A percentile compares a stretch with the other conserved stretches of the same genome.
Evolutionary conservation across 2,329 filamentous ascomycete species (phyloP).

Genomic region (Penicillium sp.): DNA sequence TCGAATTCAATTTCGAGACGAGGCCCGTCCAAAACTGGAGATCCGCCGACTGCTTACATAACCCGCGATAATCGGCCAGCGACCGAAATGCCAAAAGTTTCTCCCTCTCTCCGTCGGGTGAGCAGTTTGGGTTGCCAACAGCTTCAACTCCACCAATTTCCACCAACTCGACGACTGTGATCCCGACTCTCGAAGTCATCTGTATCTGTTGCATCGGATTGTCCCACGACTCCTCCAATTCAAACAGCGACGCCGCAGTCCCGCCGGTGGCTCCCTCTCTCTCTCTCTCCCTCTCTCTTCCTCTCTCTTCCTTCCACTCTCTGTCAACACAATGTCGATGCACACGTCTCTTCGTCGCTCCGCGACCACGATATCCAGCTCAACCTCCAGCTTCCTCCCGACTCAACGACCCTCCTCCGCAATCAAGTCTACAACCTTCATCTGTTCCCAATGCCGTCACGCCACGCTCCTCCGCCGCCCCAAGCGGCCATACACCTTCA

Average conservation of each 20-base stretch:
- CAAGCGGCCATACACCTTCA: conserved; percentile 92
- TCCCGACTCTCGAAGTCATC: background rate
- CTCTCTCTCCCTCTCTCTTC: background rate
- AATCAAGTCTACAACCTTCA: conserved; percentile 34
- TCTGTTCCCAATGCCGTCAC: conserved; percentile 62
- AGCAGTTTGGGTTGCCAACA: conserved; percentile 14
- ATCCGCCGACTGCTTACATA: conserved; percentile 28
- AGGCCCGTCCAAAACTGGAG: conserved; percentile 12
- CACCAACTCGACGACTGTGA: background rate
- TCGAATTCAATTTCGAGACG: background rate
- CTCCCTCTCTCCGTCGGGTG: conserved; percentile 23
- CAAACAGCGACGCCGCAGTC: too few relatives aligned
- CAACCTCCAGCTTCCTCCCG: conserved; percentile 31
- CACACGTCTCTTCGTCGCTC: conserved; percentile 33
- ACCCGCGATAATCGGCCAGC: conserved; percentile 21
- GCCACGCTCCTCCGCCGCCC: conserved; percentile 82
- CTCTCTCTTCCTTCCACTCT: background rate
- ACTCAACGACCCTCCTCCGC: conserved; percentile 27
- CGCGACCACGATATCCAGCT: conserved; percentile 23
- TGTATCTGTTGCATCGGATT: background rate
- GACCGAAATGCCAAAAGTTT: conserved; percentile 20
- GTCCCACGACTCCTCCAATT: background rate
- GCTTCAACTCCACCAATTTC: conserved; percentile 15
- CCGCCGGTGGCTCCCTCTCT: background rate
- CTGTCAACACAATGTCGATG: conserved; percentile 29